These are phyloP conservation scores for Cyberlindnera americana DNA, from an alignment of 805 yeast species.

Conservation along the genomic window DNA sequence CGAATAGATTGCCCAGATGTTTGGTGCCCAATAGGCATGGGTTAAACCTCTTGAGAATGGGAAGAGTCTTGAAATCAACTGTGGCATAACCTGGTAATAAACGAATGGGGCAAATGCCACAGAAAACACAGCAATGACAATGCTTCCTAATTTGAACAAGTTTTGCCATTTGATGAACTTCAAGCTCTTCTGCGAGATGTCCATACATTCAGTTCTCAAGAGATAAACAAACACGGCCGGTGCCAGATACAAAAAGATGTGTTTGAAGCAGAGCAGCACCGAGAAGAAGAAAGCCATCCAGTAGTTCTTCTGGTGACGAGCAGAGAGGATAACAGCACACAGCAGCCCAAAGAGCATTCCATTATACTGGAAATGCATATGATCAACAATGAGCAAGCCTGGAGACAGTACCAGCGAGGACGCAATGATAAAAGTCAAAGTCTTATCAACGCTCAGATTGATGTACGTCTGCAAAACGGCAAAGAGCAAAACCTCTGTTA, in stretches of 20 bases:
- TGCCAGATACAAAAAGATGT: slow-evolving; percentile 87
- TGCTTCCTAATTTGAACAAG: slow-evolving; percentile 55
- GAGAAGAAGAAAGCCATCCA: slow-evolving; percentile 69
- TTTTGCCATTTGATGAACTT: slow-evolving; percentile 50
- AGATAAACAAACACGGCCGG: slow-evolving; percentile 88
- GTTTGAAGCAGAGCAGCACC: slow-evolving; percentile 84
- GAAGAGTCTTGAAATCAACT: slow-evolving; percentile 67
- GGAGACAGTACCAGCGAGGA: slow-evolving; percentile 84
- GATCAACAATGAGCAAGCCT: slow-evolving; percentile 86
- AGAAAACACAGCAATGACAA: slow-evolving; percentile 58
- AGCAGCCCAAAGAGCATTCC: slow-evolving; percentile 88
- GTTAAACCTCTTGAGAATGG: slow-evolving; percentile 95
- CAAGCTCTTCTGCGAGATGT: slow-evolving; percentile 31
- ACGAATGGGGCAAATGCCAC: slow-evolving; percentile 80
- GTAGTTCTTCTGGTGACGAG: slow-evolving; percentile 53
- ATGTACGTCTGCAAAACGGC: slow-evolving; percentile 69
- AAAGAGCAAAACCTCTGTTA: slow-evolving; percentile 70
- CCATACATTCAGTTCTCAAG: slow-evolving; percentile 65
- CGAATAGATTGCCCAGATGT: slow-evolving; percentile 93
- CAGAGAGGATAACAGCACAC: slow-evolving; percentile 68
- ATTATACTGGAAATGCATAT: slow-evolving; percentile 95
- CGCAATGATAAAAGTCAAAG: slow-evolving; percentile 65
- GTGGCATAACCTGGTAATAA: slow-evolving; percentile 52
- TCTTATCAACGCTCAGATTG: slow-evolving; percentile 39
- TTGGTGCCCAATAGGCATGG: slow-evolving; percentile 99